Conservation (phyloP, 164 flowering plant genomes). For the Tetracentron sinense region DNA sequence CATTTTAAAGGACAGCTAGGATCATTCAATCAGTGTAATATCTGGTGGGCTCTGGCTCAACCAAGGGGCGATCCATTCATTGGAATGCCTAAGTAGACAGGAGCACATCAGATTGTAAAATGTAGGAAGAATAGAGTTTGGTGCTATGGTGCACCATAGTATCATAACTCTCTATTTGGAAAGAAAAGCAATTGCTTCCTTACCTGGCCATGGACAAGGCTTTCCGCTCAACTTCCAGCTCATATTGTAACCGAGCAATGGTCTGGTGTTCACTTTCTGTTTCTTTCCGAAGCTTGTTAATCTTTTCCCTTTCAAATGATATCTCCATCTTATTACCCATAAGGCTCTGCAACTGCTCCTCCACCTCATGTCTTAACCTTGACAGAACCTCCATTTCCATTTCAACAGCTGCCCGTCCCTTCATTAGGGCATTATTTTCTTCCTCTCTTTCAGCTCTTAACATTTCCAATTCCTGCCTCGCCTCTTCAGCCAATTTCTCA, state of each 20-base stretch:
- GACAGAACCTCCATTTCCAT: slow-evolving; percentile 85
- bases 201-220: slow-evolving; percentile 97
- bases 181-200: slow-evolving; percentile 6
- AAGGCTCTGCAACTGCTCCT: slow-evolving; percentile 75
- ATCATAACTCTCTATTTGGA: neutral
- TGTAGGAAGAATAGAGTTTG: too few relatives aligned
- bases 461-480: slow-evolving; percentile 64
- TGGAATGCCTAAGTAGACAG: too few relatives aligned
- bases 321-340: slow-evolving; percentile 70
- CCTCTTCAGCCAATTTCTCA: slow-evolving; percentile 88
- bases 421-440: slow-evolving; percentile 51
- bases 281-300: slow-evolving; percentile 58
- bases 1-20: too few relatives aligned
- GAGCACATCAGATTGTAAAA: too few relatives aligned
- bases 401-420: slow-evolving; percentile 70
- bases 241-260: slow-evolving; percentile 71
- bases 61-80: too few relatives aligned
- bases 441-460: slow-evolving; percentile 65
- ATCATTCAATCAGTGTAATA: too few relatives aligned
- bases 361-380: slow-evolving; percentile 66
- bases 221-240: slow-evolving; percentile 91
- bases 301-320: slow-evolving; percentile 75
- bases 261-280: slow-evolving; percentile 75
- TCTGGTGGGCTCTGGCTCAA: too few relatives aligned
- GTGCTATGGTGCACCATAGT: too few relatives aligned